Base-by-base conservation (phyloP, 768 basidiomycete species). In the Hypholoma sublateritium region DNA sequence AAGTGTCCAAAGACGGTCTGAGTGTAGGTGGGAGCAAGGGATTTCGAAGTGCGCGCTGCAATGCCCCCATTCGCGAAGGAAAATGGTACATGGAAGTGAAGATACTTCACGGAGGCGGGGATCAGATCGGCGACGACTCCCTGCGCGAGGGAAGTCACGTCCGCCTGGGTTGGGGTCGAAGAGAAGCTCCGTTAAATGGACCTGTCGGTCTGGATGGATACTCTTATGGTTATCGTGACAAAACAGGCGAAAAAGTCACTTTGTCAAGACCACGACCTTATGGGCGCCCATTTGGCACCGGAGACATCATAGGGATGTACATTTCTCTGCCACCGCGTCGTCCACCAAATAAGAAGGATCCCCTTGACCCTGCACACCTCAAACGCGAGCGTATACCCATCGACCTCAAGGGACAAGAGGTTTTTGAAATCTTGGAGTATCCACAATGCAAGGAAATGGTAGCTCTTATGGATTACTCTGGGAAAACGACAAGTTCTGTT, bases 121-220 rank as follows among this genome's bases (percentile, higher is more conserved):
- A 86, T 53, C 76, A 72, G 56, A 67, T 67, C 28, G 66, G 72
- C 21, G 86, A 84, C 2, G 74, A 75, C 60, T 74, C 77, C 46
- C 72, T 75, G 65, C 70, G 73, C 8, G 85, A 89, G 67, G 91
- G 88, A 22, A 83, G 91, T 51, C 88, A 98, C 72, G 88, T 98
- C 35, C 78, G 97, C 16, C 73, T 98, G 1, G 97, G 97, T 1
- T 96, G 93, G 86, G 96, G 85, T 2, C 77, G 97, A 37, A 80
- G 97, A 55, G 97, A 99, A 71, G 91, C 94, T 6, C 86, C 91
- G n/a, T 77, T 98, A 42, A 96, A 97, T 62, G 93, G 86, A 0
- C 97, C 97, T 0, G 94, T 86, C 14, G 97, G 97, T 0, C 74
- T 95, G 11, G 97, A 99, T 65, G 95, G 89, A 2, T 98, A 98